A percentile compares a stretch with the other conserved stretches of the same genome.
phyloP scores from a whole-genome alignment of 2,329 filamentous ascomycete genomes.

The Thielaviopsis punctulata region DNA sequence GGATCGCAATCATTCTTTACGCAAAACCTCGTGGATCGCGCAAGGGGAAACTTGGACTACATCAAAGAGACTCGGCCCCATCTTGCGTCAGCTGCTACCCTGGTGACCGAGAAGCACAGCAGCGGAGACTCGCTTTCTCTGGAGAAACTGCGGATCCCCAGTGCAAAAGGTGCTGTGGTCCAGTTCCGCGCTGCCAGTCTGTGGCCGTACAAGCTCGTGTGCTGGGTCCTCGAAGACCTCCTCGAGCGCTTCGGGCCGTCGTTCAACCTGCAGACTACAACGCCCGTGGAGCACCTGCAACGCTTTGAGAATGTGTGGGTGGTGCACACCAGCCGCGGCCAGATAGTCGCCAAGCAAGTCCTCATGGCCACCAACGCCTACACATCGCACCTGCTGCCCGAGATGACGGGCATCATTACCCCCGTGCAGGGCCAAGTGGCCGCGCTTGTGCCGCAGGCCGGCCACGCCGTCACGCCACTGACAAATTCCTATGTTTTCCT shows the following conservation, averaged over 20 bases:
- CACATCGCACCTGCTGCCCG: constrained; percentile 56
- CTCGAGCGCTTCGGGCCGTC: constrained; percentile 21
- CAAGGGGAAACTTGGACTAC: constrained; percentile 30
- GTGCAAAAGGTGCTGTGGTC: constrained; percentile 44
- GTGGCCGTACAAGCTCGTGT: constrained; percentile 75
- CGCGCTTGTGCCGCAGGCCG: constrained; percentile 40
- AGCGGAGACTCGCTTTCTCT: constrained; percentile 21
- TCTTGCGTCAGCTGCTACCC: constrained; percentile 30
- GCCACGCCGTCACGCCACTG: constrained; percentile 21
- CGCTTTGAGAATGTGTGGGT: constrained; percentile 30
- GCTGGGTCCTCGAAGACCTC: constrained; percentile 49
- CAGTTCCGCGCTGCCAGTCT: constrained; percentile 48
- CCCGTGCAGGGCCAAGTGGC: constrained; percentile 62
- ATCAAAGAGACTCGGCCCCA: constrained; percentile 37
- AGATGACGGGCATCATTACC: constrained; percentile 53
- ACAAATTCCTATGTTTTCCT: constrained; percentile 48
- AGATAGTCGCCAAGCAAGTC: constrained; percentile 42
- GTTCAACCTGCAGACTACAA: constrained; percentile 62
- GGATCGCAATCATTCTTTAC: constrained; percentile 50
- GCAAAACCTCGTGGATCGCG: constrained; percentile 34
- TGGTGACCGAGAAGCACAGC: constrained; percentile 23
- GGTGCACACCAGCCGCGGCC: constrained; percentile 52
- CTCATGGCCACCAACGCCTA: constrained; percentile 75
- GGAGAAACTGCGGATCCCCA: constrained; percentile 34
- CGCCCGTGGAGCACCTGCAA: constrained; percentile 39